Percentiles rank a stretch among this genome's conserved stretches.
phyloP scores from a whole-genome alignment of 306 rosid genomes.

The Medicago arabica region DNA sequence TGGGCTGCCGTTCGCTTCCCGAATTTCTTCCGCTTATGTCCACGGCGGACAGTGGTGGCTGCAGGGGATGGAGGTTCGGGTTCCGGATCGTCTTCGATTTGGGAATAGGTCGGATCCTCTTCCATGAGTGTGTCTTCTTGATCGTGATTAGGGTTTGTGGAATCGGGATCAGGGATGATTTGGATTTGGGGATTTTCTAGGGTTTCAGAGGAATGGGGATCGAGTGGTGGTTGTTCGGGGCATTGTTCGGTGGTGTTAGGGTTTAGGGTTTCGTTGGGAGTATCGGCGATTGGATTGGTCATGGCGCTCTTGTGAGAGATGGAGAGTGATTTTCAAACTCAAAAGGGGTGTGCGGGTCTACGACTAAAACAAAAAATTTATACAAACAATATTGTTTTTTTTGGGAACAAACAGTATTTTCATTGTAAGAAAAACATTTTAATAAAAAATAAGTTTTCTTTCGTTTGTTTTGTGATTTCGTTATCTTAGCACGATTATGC shows the following conservation, averaged over 20 bases:
- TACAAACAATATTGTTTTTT: too few species aligned
- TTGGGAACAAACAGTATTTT: too few species aligned
- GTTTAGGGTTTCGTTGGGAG: constrained; percentile 38
- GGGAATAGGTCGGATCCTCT: constrained; percentile 27
- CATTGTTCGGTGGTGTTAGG: constrained; percentile 39
- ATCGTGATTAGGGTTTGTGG: constrained; percentile 28
- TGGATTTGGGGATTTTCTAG: constrained; percentile 39
- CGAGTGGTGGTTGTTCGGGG: not conserved
- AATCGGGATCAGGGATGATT: not conserved
- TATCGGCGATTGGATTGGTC: constrained; percentile 28
- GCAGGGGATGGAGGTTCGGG: constrained; percentile 12
- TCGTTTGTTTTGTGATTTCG: too few species aligned
- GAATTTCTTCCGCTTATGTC: constrained; percentile 46
- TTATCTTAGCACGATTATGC: too few species aligned
- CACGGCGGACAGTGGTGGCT: constrained; percentile 46
- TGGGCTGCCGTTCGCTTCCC: constrained; percentile 48
- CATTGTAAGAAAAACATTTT: too few species aligned
- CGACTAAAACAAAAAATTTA: too few species aligned
- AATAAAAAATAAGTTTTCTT: too few species aligned
- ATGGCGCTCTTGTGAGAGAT: constrained; percentile 27
- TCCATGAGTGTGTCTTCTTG: constrained; percentile 32
- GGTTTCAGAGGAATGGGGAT: constrained; percentile 51
- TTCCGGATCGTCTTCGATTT: constrained; percentile 42
- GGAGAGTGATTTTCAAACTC: not conserved
- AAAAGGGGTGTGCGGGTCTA: not conserved